These are phyloP conservation scores for Tylopilus rubrobrunneus DNA, from an alignment of 768 basidiomycete species.

Conservation along the genomic window DNA sequence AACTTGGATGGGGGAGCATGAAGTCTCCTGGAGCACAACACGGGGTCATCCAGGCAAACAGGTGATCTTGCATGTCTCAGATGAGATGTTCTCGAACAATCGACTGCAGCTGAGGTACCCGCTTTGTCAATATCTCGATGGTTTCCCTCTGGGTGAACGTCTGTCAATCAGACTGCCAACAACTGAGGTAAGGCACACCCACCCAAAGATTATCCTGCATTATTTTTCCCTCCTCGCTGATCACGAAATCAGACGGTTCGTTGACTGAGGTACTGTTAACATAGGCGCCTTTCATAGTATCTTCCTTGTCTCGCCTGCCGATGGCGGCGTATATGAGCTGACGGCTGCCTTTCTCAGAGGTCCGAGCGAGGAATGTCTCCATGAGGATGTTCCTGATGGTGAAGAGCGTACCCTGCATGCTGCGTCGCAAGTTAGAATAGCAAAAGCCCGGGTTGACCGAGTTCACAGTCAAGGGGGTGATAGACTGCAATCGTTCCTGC, in stretches of 20 bases:
- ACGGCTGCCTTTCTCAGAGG: conserved; percentile 33
- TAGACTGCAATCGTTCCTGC: conserved; percentile 15
- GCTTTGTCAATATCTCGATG: conserved; percentile 15
- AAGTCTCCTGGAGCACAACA: background rate
- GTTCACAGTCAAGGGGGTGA: conserved; percentile 22
- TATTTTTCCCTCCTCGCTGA: conserved; percentile 26
- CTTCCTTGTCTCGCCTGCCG: conserved; percentile 20
- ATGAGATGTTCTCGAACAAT: conserved; percentile 14
- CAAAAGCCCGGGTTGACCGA: conserved; percentile 31
- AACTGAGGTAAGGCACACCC: background rate
- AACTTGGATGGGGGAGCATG: too few species aligned
- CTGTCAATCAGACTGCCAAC: background rate
- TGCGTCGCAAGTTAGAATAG: conserved; percentile 22
- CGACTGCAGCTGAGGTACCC: conserved; percentile 9
- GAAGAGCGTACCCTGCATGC: background rate
- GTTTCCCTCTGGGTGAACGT: conserved; percentile 14
- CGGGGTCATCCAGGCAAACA: background rate
- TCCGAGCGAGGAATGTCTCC: conserved; percentile 13
- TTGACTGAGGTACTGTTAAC: conserved; percentile 8
- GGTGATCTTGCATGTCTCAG: background rate
- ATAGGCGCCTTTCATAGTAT: conserved; percentile 20
- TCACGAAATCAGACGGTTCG: conserved; percentile 31
- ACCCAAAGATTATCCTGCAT: conserved; percentile 36
- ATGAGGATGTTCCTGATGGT: background rate
- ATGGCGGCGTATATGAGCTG: conserved; percentile 32